Conservation (phyloP, 2,329 filamentous ascomycete genomes). For the Colletotrichum costaricense region DNA sequence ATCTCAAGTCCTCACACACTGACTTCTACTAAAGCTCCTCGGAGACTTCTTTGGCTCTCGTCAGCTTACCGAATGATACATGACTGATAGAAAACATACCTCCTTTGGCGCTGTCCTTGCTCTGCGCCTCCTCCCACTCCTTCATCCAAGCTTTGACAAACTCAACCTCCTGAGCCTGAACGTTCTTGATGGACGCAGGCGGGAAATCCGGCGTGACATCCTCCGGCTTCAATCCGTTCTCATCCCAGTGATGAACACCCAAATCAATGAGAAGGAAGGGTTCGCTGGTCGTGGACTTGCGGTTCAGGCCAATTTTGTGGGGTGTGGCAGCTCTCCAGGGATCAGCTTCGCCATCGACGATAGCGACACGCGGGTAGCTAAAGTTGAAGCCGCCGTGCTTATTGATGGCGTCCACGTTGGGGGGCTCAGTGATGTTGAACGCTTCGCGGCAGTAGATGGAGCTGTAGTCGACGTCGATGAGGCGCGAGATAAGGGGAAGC, state of each 20-base stretch:
- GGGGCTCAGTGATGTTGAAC: conserved; percentile 75
- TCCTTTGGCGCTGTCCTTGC: neutral
- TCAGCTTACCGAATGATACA: neutral
- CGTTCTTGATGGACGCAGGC: conserved; percentile 66
- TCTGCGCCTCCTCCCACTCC: conserved; percentile 59
- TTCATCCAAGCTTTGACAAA: conserved; percentile 77
- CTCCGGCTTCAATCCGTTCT: conserved; percentile 74
- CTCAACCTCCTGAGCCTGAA: conserved; percentile 67
- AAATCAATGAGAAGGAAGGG: conserved; percentile 79
- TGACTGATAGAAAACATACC: neutral
- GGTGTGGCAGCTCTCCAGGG: conserved; percentile 83
- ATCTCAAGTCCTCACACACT: neutral
- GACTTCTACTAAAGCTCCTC: conserved; percentile 19
- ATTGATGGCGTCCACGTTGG: conserved; percentile 77
- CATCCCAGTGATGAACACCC: conserved; percentile 87
- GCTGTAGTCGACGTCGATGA: conserved; percentile 72
- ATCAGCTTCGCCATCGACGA: conserved; percentile 82
- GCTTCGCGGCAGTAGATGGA: conserved; percentile 72
- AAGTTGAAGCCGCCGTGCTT: conserved; percentile 80
- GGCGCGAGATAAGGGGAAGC: conserved; percentile 78
- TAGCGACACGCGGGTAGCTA: conserved; percentile 79
- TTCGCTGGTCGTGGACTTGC: conserved; percentile 71
- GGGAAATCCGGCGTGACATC: conserved; percentile 69
- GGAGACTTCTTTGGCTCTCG: neutral
- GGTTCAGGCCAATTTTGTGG: conserved; percentile 70